Conservation (phyloP, 192 early-diverging fungal species). For the Kappamyces sp. region DNA sequence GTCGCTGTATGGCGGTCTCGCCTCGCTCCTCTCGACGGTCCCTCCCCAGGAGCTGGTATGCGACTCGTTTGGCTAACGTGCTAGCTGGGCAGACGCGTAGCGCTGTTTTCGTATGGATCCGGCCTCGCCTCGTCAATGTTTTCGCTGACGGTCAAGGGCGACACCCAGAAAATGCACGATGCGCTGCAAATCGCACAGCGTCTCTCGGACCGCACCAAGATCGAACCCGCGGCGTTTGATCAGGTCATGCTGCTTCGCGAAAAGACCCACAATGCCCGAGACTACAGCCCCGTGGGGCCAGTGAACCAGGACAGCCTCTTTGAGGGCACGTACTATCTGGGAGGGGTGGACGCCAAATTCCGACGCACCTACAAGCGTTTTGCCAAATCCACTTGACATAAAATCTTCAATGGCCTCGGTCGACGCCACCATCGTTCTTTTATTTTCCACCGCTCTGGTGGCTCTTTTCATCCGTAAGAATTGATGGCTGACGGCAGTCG, state of each 20-base stretch:
- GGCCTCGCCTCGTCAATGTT: constrained; percentile 93
- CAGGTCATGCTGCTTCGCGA: constrained; percentile 81
- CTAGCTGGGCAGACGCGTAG: constrained; percentile 74
- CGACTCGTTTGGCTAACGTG: constrained; percentile 1
- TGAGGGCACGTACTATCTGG: constrained; percentile 84
- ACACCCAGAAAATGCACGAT: constrained; percentile 55
- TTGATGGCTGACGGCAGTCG: too few species aligned
- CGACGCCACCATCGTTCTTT: too few species aligned
- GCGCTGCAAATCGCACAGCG: constrained; percentile 64
- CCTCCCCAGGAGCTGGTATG: constrained; percentile 57
- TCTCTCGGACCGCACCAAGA: constrained; percentile 66
- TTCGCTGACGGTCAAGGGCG: constrained; percentile 73
- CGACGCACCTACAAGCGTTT: constrained; percentile 70
- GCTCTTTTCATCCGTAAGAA: too few species aligned
- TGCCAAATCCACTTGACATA: not conserved
- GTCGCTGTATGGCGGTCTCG: constrained; percentile 68
- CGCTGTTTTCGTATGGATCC: constrained; percentile 93
- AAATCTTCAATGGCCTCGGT: too few species aligned
- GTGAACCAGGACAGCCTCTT: constrained; percentile 57
- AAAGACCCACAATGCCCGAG: constrained; percentile 72
- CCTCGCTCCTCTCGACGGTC: constrained; percentile 70
- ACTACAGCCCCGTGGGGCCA: constrained; percentile 70
- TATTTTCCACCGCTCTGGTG: too few species aligned
- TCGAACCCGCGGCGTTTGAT: constrained; percentile 72
- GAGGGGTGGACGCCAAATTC: constrained; percentile 86